These are phyloP conservation scores for Dryas alaskensis DNA, from an alignment of 306 rosid genomes.

Conservation along the genomic window DNA sequence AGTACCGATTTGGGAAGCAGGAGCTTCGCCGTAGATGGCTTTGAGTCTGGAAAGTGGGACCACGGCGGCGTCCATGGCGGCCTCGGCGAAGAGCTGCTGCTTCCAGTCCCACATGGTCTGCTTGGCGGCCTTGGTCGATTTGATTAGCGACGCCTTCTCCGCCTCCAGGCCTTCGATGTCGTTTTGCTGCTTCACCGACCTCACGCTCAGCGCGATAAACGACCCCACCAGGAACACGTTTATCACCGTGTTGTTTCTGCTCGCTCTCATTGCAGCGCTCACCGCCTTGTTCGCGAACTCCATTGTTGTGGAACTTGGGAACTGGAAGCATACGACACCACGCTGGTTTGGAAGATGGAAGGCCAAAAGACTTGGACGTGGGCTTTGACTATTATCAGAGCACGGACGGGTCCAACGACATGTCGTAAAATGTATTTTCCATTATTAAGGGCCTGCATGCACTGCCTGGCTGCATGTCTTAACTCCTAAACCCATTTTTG, in stretches of 20 bases:
- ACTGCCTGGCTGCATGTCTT: too few species aligned
- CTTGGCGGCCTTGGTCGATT: constrained; percentile 64
- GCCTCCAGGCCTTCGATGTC: constrained; percentile 59
- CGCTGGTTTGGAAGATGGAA: too few species aligned
- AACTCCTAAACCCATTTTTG: too few species aligned
- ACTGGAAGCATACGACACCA: too few species aligned
- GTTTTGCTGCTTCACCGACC: constrained; percentile 63
- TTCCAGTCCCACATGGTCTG: constrained; percentile 80
- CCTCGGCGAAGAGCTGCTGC: constrained; percentile 70
- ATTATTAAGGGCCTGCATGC: too few species aligned
- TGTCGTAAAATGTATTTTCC: too few species aligned
- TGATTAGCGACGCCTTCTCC: constrained; percentile 59
- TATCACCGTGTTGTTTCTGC: constrained; percentile 53
- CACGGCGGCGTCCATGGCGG: constrained; percentile 40
- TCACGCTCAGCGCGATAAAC: constrained; percentile 42
- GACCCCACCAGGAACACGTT: constrained; percentile 51
- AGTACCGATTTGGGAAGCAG: constrained; percentile 50
- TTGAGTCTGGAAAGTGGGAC: constrained; percentile 62
- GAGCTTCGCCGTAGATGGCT: constrained; percentile 69
- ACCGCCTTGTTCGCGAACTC: constrained; percentile 50
- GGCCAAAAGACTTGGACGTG: too few species aligned
- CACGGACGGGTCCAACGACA: too few species aligned
- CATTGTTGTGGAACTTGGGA: constrained; percentile 30
- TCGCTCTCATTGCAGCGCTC: constrained; percentile 37
- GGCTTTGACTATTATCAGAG: too few species aligned